Percentiles rank a stretch among this genome's conserved stretches.
These are phyloP conservation scores for Fusarium nisikadoi DNA, from an alignment of 2,329 filamentous ascomycete genomes.

Conservation along the genomic window DNA sequence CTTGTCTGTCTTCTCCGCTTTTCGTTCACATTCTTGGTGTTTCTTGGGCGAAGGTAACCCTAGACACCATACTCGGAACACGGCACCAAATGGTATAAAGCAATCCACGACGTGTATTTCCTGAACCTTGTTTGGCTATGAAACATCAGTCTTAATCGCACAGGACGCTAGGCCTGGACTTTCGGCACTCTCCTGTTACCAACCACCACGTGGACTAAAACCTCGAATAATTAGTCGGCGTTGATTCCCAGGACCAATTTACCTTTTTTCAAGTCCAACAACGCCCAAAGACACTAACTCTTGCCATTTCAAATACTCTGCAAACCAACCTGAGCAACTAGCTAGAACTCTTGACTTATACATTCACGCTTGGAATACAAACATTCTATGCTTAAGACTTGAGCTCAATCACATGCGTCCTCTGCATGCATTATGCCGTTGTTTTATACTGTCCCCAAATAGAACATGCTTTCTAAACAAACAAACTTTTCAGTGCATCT, in stretches of 20 bases:
- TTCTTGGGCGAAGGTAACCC: neutral
- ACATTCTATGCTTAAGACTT: no score
- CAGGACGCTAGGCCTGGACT: neutral
- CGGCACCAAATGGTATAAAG: neutral
- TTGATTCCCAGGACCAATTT: neutral
- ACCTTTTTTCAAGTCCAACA: neutral
- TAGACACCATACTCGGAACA: neutral
- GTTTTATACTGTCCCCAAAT: no score
- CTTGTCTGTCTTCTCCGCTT: conserved; percentile 5
- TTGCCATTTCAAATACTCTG: neutral
- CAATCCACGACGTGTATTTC: neutral
- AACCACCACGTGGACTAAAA: neutral
- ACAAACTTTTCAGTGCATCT: no score
- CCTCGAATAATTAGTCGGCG: neutral
- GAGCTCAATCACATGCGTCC: no score
- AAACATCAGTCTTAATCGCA: neutral
- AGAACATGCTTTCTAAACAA: no score
- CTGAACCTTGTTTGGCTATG: neutral
- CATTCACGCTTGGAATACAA: conserved; percentile 62
- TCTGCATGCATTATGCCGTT: no score
- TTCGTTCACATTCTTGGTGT: conserved; percentile 3
- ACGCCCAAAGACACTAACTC: neutral
- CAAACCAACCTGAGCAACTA: neutral
- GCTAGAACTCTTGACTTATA: conserved; percentile 72
- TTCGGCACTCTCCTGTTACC: neutral